These are phyloP conservation scores for Calonectria pteridis DNA, from an alignment of 2,329 filamentous ascomycete genomes.

Conservation along the genomic window DNA sequence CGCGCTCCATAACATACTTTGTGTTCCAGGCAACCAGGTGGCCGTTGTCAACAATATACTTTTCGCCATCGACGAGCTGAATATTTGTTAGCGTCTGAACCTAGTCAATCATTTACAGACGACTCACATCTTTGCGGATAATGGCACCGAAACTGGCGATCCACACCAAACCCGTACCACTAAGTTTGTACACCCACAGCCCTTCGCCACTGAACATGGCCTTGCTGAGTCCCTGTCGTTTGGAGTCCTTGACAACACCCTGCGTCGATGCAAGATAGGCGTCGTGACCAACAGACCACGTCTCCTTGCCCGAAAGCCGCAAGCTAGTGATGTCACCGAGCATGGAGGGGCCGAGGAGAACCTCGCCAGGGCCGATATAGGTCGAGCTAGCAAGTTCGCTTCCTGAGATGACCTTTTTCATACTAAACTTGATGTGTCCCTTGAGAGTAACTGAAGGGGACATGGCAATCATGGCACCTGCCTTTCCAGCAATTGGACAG, in stretches of 20 bases:
- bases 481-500: constrained; percentile 84
- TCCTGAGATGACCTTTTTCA: constrained; percentile 91
- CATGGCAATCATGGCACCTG: constrained; percentile 96
- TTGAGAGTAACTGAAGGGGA: constrained; percentile 87
- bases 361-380: constrained; percentile 90
- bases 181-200: constrained; percentile 89
- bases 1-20: constrained; percentile 90
- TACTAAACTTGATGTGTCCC: constrained; percentile 84
- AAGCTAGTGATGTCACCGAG: constrained; percentile 90
- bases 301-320: constrained; percentile 76
- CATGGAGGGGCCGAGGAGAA: constrained; percentile 83
- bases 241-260: constrained; percentile 88
- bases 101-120: background rate
- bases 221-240: constrained; percentile 87
- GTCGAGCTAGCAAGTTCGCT: constrained; percentile 83
- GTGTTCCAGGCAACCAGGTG: constrained; percentile 98
- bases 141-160: constrained; percentile 95
- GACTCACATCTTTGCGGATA: constrained; percentile 88
- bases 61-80: constrained; percentile 76
- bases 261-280: constrained; percentile 88
- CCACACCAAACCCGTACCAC: constrained; percentile 86
- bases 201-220: constrained; percentile 96
- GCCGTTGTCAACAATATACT: constrained; percentile 93
- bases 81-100: constrained; percentile 19
- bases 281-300: constrained; percentile 89